These are phyloP conservation scores for Alternaria sp. DNA, from an alignment of 2,329 filamentous ascomycete genomes.

Conservation along the genomic window DNA sequence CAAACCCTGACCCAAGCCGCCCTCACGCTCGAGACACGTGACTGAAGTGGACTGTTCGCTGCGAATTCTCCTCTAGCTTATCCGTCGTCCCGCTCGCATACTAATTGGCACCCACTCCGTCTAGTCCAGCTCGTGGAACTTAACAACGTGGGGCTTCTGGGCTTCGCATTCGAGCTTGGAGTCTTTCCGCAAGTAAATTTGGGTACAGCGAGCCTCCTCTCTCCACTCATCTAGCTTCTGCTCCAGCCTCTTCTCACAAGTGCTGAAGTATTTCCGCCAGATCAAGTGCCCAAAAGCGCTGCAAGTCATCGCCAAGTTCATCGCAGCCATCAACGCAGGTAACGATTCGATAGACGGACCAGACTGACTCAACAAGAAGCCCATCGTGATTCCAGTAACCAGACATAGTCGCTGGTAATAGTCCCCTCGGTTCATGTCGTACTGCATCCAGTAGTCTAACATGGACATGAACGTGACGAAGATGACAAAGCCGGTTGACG, in stretches of 20 bases:
- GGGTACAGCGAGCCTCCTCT: not conserved
- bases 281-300: not conserved
- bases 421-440: not conserved
- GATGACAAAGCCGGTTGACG: not conserved
- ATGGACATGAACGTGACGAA: not conserved
- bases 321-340: not conserved
- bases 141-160: not conserved
- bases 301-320: not conserved
- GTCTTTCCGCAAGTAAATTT: not conserved
- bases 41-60: not conserved
- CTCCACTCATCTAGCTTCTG: not conserved
- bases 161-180: not conserved
- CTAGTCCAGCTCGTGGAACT: not conserved
- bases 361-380: not conserved
- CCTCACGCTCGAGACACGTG: not conserved
- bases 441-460: not conserved
- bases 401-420: not conserved
- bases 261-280: not conserved
- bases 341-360: not conserved
- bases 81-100: not conserved
- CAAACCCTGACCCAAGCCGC: not conserved
- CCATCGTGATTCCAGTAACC: not conserved
- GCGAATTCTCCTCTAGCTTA: not conserved
- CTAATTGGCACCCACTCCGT: no score
- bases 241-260: not conserved